Conservation (phyloP, 352 stramenopile species). For the Globisporangium heterothallicum region DNA sequence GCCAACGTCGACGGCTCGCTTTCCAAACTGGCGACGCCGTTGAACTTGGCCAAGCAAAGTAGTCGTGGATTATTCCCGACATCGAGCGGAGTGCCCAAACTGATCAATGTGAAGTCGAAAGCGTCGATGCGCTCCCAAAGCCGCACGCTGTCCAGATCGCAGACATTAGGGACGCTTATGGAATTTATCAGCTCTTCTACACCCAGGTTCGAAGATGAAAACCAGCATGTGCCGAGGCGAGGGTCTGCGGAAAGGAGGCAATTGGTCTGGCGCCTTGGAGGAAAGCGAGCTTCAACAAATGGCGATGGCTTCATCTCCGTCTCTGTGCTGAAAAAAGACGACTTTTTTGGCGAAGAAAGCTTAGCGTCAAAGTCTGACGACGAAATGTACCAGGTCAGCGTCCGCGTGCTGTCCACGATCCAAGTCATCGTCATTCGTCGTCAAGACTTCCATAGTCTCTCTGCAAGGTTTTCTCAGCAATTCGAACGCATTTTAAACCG, state of each 20-base stretch:
- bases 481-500: conserved; percentile 21
- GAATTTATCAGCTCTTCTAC: background rate
- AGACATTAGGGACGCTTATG: background rate
- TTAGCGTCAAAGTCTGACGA: conserved; percentile 16
- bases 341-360: conserved; percentile 65
- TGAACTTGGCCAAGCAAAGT: conserved; percentile 1
- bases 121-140: background rate
- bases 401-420: conserved; percentile 45
- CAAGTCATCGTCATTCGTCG: conserved; percentile 43
- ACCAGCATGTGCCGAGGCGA: background rate
- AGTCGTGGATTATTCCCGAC: conserved; percentile 1
- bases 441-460: conserved; percentile 34
- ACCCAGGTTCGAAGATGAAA: background rate
- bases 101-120: background rate
- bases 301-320: conserved; percentile 27
- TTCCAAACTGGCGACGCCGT: background rate
- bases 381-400: conserved; percentile 48
- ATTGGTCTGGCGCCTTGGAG: conserved; percentile 7
- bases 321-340: conserved; percentile 42
- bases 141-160: no score
- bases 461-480: conserved; percentile 36
- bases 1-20: background rate
- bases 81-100: background rate
- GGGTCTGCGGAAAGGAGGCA: background rate
- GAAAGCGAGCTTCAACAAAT: background rate